A percentile compares a stretch with the other conserved stretches of the same genome.
Evolutionary conservation across 768 basidiomycete species (phyloP).

Genomic region (Tylopilus plumbeoviolaceoides): DNA sequence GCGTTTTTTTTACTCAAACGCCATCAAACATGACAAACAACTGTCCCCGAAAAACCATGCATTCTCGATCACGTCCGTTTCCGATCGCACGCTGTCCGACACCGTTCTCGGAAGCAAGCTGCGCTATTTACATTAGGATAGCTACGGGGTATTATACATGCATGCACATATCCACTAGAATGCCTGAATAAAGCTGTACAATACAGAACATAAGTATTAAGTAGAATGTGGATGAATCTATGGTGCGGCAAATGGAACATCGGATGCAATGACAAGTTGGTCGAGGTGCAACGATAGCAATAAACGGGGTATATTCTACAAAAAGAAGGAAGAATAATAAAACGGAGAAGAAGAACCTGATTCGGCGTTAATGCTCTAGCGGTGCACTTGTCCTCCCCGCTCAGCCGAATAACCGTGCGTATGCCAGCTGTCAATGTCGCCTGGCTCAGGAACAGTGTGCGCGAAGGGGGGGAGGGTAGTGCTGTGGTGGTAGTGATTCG

Average conservation of each 20-base stretch:
- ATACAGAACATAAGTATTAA: slow-evolving; percentile 32
- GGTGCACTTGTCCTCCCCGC: slow-evolving; percentile 55
- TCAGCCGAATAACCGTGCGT: slow-evolving; percentile 53
- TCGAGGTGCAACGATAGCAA: slow-evolving; percentile 27
- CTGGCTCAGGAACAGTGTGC: slow-evolving; percentile 35
- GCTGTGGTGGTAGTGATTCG: slow-evolving; percentile 39
- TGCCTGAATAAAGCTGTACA: slow-evolving; percentile 34
- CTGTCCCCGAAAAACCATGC: slow-evolving; percentile 9
- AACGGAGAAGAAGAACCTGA: background rate
- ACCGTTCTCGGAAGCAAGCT: slow-evolving; percentile 3
- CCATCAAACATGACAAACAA: slow-evolving; percentile 30
- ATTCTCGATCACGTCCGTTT: slow-evolving; percentile 13
- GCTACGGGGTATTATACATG: slow-evolving; percentile 33
- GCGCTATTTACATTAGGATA: slow-evolving; percentile 32
- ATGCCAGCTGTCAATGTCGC: slow-evolving; percentile 59
- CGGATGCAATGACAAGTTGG: slow-evolving; percentile 11
- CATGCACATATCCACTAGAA: slow-evolving; percentile 37
- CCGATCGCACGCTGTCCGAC: slow-evolving; percentile 5
- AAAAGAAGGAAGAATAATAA: background rate
- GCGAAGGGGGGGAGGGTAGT: slow-evolving; percentile 46
- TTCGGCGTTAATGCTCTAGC: slow-evolving; percentile 33
- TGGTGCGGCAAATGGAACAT: slow-evolving; percentile 11
- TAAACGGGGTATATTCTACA: slow-evolving; percentile 37
- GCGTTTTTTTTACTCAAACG: slow-evolving; percentile 22
- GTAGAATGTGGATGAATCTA: slow-evolving; percentile 31